These are phyloP conservation scores for Gleditsia sinensis DNA, from an alignment of 306 rosid genomes.

Conservation along the genomic window DNA sequence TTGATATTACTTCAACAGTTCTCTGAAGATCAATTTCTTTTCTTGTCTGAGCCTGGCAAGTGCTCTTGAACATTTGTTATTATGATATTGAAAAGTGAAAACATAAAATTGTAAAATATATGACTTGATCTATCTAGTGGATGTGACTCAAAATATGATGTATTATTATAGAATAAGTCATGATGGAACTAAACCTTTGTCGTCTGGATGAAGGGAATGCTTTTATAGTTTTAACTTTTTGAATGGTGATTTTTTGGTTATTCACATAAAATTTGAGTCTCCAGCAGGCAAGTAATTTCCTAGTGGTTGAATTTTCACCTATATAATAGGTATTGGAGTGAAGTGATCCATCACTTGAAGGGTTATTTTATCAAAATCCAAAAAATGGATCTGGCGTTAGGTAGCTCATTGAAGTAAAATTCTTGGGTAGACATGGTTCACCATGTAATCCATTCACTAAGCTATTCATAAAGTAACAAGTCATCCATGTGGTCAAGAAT, in stretches of 20 bases:
- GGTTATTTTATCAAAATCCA: not conserved
- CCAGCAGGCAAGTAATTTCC: too few species aligned
- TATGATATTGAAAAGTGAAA: slow-evolving; percentile 5
- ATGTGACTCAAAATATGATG: not conserved
- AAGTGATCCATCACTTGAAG: not conserved
- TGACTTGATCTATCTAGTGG: not conserved
- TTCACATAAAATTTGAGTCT: too few species aligned
- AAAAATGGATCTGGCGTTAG: not conserved
- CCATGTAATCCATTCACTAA: not conserved
- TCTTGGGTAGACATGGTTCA: not conserved
- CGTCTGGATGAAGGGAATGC: not conserved
- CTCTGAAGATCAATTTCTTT: not conserved
- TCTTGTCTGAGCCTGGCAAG: too few species aligned
- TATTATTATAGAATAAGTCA: not conserved
- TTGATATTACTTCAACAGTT: not conserved
- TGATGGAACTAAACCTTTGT: not conserved
- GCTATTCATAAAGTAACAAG: not conserved
- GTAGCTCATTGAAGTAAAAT: not conserved
- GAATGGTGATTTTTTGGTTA: not conserved
- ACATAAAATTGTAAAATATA: not conserved
- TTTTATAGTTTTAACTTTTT: not conserved
- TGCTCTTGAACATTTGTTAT: slow-evolving; percentile 1
- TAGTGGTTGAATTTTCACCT: too few species aligned
- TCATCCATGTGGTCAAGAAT: not conserved
- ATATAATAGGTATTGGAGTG: not conserved